Evolutionary conservation across 495 filamentous ascomycete species (phyloP), one percentile per base, ranked within the genome.

Genomic region (Xylaria palmicola): DNA sequence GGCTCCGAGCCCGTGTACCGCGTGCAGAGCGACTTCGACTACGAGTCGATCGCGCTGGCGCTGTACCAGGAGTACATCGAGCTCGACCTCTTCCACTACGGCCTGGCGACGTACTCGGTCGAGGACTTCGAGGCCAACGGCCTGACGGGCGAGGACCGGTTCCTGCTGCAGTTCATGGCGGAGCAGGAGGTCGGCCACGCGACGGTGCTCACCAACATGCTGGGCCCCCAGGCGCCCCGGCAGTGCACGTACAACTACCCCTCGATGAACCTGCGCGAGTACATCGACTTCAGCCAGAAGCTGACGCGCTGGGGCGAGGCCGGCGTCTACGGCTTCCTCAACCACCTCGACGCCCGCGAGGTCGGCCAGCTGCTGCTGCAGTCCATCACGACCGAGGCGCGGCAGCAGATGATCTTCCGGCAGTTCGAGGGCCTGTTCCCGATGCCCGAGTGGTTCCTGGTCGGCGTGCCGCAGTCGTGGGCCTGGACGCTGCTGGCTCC

Each of bases 1-100:
- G 89, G 88, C 39, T 82, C 81, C 2, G 76, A 74, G 26, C 92
- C 92, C 1, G 84, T 90, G 1, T 95, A 95, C 72, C 82, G 83
- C 15, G 79, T 85, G 0, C 72, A 86, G 44, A 86, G 85, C 55
- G 90, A 92, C 62, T 92, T 90, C 64, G 89, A 91, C 66, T 92
- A 85, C 68, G 75, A 91, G 60, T 91, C 88, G 0, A 74, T 92
- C 59, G 79, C 81, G 6, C 80, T 93, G 7, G 88, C 79, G 6
- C 76, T 93, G 1, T 91, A 92, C 65, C 87, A 92, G 62, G 92
- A 96, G 75, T 96, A 83, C 79, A 92, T 94, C 62, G 92, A 96
- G 72, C 78, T 95, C 0, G 92, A 95, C 68, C 80, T 93, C 15
- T 97, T 96, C 84, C 87, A 90, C 67, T 84, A 90, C 69, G 90